Base-by-base conservation (phyloP, 176 grass and related monocot genomes). In the Phoenix roebelenii region DNA sequence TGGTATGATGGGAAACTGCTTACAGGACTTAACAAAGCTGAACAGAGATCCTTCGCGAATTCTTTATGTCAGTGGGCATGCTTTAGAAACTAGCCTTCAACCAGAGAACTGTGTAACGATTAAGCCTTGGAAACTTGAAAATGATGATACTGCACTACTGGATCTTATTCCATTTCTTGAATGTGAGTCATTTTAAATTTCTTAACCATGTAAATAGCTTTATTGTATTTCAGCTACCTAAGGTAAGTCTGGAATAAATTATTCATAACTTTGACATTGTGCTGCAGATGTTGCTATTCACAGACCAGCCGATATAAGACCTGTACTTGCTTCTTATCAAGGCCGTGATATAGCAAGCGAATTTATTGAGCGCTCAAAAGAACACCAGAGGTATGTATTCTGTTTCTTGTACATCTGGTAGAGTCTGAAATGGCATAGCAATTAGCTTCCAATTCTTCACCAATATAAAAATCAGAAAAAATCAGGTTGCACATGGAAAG, bases 151-250 rank as follows among this genome's bases (percentile, higher is more conserved):
- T 25, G 72, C 75, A 54, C 82, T 97, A 54, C 55, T 97, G 69
- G 93, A 97, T 91, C 78, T 97, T 64, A 79, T 97, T 80, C 93
- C 93, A 23, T 97, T 97, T 85, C 87, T 97, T 60, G 93, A 97
- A 76, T 97, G 92, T 97, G 75, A 80, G 74, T 63, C 25, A 72
- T 65, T 58, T 10, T 32, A 54, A 18, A 55, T 30, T 44, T 44
- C 10, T 14, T 44, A 12, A 44, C 35, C 7, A 44, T 44, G 35
- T 44, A 44, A 44, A 44, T 44, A 44, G 35, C 6, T 44, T 44
- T 44, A 44, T 44, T 14, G 35, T 12, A 44, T 44, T 44, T 44
- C 1, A 44, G 35, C 10, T 44, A 9, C 35, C 6, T 44, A 44
- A 32, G 5, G 5, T 32, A 32, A 44, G 35, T 44, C 35, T 44